Conservation (phyloP, 2,329 filamentous ascomycete species). For the Diaporthe nobilis region DNA sequence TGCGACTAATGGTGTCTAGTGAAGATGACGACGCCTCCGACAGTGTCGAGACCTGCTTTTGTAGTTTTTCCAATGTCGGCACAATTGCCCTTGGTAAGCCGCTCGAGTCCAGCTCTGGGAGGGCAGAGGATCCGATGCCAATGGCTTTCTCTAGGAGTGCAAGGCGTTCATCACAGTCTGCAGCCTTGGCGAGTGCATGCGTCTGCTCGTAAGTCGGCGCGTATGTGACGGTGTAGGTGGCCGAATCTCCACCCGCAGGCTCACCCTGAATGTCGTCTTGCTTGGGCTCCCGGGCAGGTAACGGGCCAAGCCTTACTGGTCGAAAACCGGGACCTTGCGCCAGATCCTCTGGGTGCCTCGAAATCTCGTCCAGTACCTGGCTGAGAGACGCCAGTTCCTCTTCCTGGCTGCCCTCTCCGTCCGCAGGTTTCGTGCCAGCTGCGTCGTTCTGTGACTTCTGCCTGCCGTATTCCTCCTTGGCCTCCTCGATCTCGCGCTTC, state of each 20-base stretch:
- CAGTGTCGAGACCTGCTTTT: constrained; percentile 84
- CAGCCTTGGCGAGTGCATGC: constrained; percentile 82
- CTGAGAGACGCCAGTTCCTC: constrained; percentile 78
- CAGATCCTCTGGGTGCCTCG: constrained; percentile 50
- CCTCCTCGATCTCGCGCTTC: constrained; percentile 84
- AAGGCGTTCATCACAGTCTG: constrained; percentile 89
- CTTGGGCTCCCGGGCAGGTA: constrained; percentile 43
- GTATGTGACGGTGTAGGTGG: constrained; percentile 76
- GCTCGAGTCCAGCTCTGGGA: constrained; percentile 73
- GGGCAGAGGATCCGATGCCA: constrained; percentile 79
- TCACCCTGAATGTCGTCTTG: constrained; percentile 45
- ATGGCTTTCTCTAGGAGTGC: constrained; percentile 84
- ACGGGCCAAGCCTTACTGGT: constrained; percentile 44
- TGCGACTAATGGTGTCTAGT: constrained; percentile 78
- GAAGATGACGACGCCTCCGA: constrained; percentile 79
- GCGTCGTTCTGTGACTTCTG: constrained; percentile 57
- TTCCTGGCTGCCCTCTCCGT: constrained; percentile 57
- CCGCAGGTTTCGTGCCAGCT: constrained; percentile 56
- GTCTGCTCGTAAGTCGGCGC: constrained; percentile 75
- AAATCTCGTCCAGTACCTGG: constrained; percentile 78
- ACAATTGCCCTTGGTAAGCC: constrained; percentile 78
- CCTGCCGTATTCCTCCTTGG: constrained; percentile 74
- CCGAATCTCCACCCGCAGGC: constrained; percentile 49
- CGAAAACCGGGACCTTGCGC: constrained; percentile 46
- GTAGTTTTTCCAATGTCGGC: constrained; percentile 84